Evolutionary conservation across 306 rosid species (phyloP).

Genomic region (Benincasa hispida): DNA sequence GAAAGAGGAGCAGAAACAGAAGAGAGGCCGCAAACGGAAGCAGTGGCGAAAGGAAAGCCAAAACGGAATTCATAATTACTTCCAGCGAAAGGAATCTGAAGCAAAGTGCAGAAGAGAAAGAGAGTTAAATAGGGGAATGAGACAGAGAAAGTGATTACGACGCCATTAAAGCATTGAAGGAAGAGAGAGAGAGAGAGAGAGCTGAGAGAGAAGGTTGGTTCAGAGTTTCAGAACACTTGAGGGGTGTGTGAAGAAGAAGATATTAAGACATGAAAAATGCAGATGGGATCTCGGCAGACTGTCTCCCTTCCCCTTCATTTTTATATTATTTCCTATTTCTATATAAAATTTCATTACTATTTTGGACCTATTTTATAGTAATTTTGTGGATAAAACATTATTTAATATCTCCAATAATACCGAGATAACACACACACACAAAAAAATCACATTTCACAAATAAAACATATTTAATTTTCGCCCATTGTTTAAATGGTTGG

Average conservation of each 20-base stretch:
- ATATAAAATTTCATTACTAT: no score
- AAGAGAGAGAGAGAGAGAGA: background rate
- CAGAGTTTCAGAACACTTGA: background rate
- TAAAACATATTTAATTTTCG: no score
- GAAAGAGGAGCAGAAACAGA: constrained; percentile 24
- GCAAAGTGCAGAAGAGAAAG: background rate
- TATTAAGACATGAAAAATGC: background rate
- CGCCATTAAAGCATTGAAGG: background rate
- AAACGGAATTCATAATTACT: background rate
- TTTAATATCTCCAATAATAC: no score
- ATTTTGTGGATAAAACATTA: no score
- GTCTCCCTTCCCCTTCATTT: background rate
- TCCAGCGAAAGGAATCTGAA: background rate
- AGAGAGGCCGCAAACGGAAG: constrained; percentile 27
- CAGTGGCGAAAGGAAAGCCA: constrained; percentile 3
- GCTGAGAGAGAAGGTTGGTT: no score
- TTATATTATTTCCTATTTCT: background rate
- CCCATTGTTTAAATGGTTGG: no score
- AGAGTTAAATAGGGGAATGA: background rate
- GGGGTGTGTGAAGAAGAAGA: background rate
- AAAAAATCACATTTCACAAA: no score
- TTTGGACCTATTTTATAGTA: no score
- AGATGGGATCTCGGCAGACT: background rate
- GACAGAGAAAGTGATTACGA: background rate
- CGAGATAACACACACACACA: no score